Evolutionary conservation across 176 grass and related monocot species (phyloP), one percentile per base, ranked within the genome.

Genomic region (Phoenix dactylifera): DNA sequence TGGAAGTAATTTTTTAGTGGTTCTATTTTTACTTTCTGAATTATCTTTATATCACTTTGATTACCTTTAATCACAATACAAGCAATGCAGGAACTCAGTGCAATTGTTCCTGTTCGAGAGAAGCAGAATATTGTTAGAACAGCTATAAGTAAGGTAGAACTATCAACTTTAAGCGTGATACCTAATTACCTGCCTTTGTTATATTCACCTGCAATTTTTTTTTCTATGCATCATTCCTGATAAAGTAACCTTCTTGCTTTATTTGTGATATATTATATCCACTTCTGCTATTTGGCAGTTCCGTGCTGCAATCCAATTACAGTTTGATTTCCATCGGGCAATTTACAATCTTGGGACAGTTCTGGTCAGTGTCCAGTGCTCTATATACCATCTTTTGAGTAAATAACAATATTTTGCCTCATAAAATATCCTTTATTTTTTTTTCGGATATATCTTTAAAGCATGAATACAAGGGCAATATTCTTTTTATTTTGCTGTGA

Each of bases 321-420:
- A 98, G 54, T 98, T 98, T 89, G 93, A 98, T 89, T 98, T 98
- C 69, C 88, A 98, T 67, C 84, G 88, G 54, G 93, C 93, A 62
- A 98, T 92, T 78, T 98, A 98, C 84, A 98, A 98, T 69, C 93
- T 92, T 49, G 88, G 93, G 70, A 98, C 93, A 62, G 93, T 98
- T 54, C 71, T 98, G 81, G 93, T 98, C 51, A 14, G 81, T 65
- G 30, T 81, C 54, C 51, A 4, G 28, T 23, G 55, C 64, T 22
- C 19, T 63, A 44, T 14, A 64, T 72, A 16, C 19, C n/a, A 69
- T 59, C 52, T 67, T 51, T 60, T 60, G n/a, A 6, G 24, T 62
- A 17, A 30, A n/a, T 67, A 76, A 17, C 15, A 14, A 71, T 70
- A 32, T 79, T 78, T 18, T 30, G 17, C 62, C 55, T 24, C 3